Percentiles rank a stretch among this genome's conserved stretches.
Evolutionary conservation across 78 protist species (phyloP).

Genomic region (Kipferlia bialata): DNA sequence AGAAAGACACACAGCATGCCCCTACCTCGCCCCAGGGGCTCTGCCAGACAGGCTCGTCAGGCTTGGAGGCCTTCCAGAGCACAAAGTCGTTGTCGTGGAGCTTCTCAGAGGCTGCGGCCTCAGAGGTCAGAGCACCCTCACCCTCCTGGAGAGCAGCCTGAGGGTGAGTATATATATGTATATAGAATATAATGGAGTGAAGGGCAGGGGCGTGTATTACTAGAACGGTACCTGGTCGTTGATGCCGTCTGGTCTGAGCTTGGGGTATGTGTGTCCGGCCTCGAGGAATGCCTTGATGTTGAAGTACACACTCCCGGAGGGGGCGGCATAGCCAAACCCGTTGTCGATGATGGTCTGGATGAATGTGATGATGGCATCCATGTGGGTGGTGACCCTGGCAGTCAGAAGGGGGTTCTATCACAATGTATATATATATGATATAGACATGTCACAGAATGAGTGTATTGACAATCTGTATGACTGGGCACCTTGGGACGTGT

Average conservation of each 20-base stretch:
- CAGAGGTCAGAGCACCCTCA: constrained; percentile 32
- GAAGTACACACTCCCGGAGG: constrained; percentile 19
- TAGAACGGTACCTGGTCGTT: too few relatives aligned
- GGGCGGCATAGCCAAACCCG: constrained; percentile 33
- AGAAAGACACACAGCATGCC: too few relatives aligned
- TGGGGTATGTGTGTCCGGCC: constrained; percentile 18
- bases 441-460: too few relatives aligned
- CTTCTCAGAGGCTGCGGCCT: neutral
- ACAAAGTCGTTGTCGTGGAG: constrained; percentile 42
- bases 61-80: constrained; percentile 51
- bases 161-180: too few relatives aligned
- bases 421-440: too few relatives aligned
- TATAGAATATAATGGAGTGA: too few relatives aligned
- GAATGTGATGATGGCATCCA: constrained; percentile 69
- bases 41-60: constrained; percentile 47
- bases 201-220: too few relatives aligned
- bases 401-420: too few relatives aligned
- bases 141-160: too few relatives aligned
- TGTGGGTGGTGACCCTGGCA: constrained; percentile 91
- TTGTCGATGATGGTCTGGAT: constrained; percentile 39
- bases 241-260: constrained; percentile 6
- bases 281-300: constrained; percentile 7
- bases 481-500: too few relatives aligned
- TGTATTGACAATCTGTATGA: too few relatives aligned
- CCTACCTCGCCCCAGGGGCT: constrained; percentile 84